A percentile compares a stretch with the other conserved stretches of the same genome.
These are phyloP conservation scores for Citropsis articulata DNA, from an alignment of 345 rosid species.

Conservation along the genomic window DNA sequence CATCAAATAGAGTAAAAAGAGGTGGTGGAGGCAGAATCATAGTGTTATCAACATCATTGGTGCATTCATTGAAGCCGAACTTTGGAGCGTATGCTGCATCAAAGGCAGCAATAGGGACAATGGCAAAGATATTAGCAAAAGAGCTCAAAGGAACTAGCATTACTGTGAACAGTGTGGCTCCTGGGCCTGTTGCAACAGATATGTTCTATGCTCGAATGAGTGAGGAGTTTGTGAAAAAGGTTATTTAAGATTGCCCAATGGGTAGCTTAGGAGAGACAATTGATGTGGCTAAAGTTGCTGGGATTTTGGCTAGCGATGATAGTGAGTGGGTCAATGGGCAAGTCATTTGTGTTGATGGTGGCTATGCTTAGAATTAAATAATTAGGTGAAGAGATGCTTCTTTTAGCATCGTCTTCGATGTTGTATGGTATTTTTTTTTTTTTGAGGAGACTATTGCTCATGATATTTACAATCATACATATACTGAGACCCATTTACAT, in stretches of 20 bases:
- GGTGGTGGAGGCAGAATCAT: constrained; percentile 40
- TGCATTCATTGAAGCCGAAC: constrained; percentile 27
- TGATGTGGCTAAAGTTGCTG: constrained; percentile 43
- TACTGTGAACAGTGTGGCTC: constrained; percentile 48
- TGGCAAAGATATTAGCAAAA: constrained; percentile 50
- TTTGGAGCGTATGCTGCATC: constrained; percentile 37
- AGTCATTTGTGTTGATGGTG: constrained; percentile 37
- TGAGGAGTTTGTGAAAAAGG: constrained; percentile 31
- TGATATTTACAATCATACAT: no score
- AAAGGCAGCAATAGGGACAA: constrained; percentile 45
- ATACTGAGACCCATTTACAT: no score
- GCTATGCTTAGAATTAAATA: constrained; percentile 3
- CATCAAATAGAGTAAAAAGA: constrained; percentile 30
- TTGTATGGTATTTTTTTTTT: no score
- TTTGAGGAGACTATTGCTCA: no score
- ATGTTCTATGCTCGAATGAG: constrained; percentile 39
- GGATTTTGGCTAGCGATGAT: constrained; percentile 49
- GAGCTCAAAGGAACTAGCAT: constrained; percentile 42
- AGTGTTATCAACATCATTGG: constrained; percentile 32
- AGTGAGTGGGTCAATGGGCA: constrained; percentile 48
- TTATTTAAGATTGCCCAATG: constrained; percentile 31
- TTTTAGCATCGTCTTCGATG: no score
- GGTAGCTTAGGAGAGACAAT: constrained; percentile 36
- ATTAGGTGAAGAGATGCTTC: no score
- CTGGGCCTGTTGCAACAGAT: constrained; percentile 46